A percentile compares a stretch with the other conserved stretches of the same genome.
phyloP scores from a whole-genome alignment of 2,329 filamentous ascomycete species.

The Stromatinia cepivora region DNA sequence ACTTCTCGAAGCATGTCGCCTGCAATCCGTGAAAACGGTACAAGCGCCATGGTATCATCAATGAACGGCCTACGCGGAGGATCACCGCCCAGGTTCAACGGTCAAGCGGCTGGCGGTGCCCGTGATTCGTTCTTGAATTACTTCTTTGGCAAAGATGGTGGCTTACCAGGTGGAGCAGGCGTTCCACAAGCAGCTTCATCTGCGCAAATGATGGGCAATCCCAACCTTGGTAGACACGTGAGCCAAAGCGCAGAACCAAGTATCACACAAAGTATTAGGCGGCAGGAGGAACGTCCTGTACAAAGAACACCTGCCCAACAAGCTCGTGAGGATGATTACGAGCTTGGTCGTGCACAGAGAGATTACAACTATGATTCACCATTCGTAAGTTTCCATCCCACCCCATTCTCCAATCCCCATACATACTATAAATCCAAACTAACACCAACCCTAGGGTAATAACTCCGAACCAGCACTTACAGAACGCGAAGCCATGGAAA shows the following conservation, averaged over 20 bases:
- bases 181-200: constrained; percentile 41
- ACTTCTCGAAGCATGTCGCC: constrained; percentile 82
- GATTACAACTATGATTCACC: constrained; percentile 47
- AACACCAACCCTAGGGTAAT: constrained; percentile 46
- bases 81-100: constrained; percentile 63
- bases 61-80: constrained; percentile 65
- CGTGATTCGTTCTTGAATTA: constrained; percentile 96
- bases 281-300: constrained; percentile 55
- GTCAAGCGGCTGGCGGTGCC: constrained; percentile 60
- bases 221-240: constrained; percentile 62
- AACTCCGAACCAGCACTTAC: constrained; percentile 83
- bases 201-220: constrained; percentile 33
- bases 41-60: constrained; percentile 59
- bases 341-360: constrained; percentile 38
- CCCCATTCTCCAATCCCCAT: neutral
- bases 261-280: constrained; percentile 79
- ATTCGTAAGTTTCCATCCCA: constrained; percentile 47
- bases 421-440: constrained; percentile 24
- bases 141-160: constrained; percentile 95
- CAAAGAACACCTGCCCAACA: constrained; percentile 52
- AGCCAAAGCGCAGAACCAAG: constrained; percentile 78
- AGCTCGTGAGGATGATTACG: constrained; percentile 46
- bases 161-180: constrained; percentile 48
- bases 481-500: constrained; percentile 95
- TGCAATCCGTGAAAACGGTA: constrained; percentile 67